Evolutionary conservation across 1,284 basidiomycete genomes (phyloP).

Genomic region (Cutaneotrichosporon dermatis): DNA sequence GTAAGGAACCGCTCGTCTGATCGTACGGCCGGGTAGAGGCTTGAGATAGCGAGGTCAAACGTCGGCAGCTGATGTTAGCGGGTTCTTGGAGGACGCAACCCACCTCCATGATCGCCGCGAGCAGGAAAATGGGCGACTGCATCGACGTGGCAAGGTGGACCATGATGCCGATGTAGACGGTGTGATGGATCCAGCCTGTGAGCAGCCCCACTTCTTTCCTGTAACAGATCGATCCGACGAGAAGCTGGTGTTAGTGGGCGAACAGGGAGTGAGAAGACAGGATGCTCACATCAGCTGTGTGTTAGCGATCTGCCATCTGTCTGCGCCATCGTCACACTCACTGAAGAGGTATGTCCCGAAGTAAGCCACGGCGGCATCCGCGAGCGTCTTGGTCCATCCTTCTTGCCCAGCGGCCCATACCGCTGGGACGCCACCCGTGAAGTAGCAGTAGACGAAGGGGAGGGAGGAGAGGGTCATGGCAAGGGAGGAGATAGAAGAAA

Average conservation of each 20-base stretch:
- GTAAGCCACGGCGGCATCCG: constrained; percentile 28
- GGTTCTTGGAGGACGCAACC: background rate
- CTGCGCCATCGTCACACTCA: constrained; percentile 17
- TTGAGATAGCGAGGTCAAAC: constrained; percentile 55
- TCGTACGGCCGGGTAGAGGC: constrained; percentile 53
- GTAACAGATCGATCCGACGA: constrained; percentile 37
- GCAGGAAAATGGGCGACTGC: constrained; percentile 54
- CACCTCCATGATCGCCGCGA: constrained; percentile 56
- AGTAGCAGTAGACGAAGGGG: constrained; percentile 53
- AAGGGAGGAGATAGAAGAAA: constrained; percentile 53
- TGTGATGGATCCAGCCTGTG: constrained; percentile 62
- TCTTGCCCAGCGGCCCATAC: constrained; percentile 22
- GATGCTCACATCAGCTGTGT: constrained; percentile 30
- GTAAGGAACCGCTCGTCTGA: constrained; percentile 56
- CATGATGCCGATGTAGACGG: constrained; percentile 55
- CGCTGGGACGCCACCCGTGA: constrained; percentile 29
- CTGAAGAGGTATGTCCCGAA: constrained; percentile 45
- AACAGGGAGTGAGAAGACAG: too few relatives aligned
- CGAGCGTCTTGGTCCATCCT: constrained; percentile 30
- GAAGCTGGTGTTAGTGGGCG: constrained; percentile 24
- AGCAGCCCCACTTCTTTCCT: constrained; percentile 52
- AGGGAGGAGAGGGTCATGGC: constrained; percentile 54
- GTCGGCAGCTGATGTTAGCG: constrained; percentile 53
- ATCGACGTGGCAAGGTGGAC: constrained; percentile 49
- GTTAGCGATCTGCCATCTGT: background rate